Evolutionary conservation across 441 rosid genomes (phyloP).

Genomic region (Jatropha multifida): DNA sequence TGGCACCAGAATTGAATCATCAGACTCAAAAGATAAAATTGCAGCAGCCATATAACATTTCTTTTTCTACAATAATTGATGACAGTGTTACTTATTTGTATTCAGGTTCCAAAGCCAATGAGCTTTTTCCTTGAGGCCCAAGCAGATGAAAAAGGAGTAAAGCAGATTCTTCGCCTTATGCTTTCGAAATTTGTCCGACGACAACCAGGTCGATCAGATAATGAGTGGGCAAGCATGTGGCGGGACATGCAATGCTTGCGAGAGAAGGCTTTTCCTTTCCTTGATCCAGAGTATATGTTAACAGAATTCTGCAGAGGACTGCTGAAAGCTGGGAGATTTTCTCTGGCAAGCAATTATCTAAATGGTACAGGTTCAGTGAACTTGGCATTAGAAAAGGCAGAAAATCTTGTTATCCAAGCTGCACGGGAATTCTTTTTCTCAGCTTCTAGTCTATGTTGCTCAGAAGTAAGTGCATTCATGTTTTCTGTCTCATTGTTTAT

Average conservation of each 20-base stretch:
- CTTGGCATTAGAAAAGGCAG: conserved; percentile 87
- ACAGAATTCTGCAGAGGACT: conserved; percentile 96
- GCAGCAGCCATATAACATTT: background rate
- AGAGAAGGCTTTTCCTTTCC: conserved; percentile 91
- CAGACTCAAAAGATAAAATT: background rate
- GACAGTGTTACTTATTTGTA: conserved; percentile 22
- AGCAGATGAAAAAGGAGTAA: conserved; percentile 84
- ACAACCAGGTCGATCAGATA: conserved; percentile 85
- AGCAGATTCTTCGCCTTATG: conserved; percentile 91
- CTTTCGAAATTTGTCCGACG: conserved; percentile 92
- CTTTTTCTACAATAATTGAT: background rate
- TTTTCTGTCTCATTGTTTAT: conserved; percentile 10
- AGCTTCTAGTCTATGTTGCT: conserved; percentile 84
- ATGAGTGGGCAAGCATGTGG: conserved; percentile 99
- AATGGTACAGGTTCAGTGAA: conserved; percentile 87
- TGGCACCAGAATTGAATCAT: background rate
- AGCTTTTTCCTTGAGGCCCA: conserved; percentile 72
- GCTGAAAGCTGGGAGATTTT: conserved; percentile 95
- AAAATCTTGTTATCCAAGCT: conserved; percentile 89
- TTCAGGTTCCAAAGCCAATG: conserved; percentile 93
- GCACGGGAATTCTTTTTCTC: conserved; percentile 96
- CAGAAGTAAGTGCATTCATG: conserved; percentile 60
- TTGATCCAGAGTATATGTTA: conserved; percentile 87
- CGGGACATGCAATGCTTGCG: conserved; percentile 80
- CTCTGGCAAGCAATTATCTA: conserved; percentile 94